phyloP scores from a whole-genome alignment of 129 eudicot species.

The Flaveria sonorensis region DNA sequence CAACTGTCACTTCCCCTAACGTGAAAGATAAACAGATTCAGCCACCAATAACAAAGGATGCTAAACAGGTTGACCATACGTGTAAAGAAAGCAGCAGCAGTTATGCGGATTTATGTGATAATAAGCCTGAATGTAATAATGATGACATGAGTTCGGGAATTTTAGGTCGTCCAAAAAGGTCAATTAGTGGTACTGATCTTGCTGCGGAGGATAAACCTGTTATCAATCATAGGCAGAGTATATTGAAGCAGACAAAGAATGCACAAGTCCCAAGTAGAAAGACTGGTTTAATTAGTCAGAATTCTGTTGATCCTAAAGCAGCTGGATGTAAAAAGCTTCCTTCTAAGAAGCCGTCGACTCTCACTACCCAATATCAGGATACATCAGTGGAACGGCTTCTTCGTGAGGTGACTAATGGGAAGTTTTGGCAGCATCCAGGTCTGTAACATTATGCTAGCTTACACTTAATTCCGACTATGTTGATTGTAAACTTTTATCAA shows the following conservation, averaged over 20 bases:
- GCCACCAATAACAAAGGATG: slow-evolving; percentile 44
- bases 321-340: slow-evolving; percentile 58
- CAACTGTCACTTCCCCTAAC: slow-evolving; percentile 55
- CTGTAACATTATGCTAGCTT: slow-evolving; percentile 13
- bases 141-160: slow-evolving; percentile 61
- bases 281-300: slow-evolving; percentile 56
- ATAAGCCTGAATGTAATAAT: slow-evolving; percentile 58
- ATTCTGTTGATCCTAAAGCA: slow-evolving; percentile 52
- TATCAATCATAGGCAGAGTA: slow-evolving; percentile 51
- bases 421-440: slow-evolving; percentile 98
- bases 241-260: slow-evolving; percentile 56
- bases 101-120: slow-evolving; percentile 62
- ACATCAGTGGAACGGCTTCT: slow-evolving; percentile 90
- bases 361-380: slow-evolving; percentile 62
- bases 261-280: slow-evolving; percentile 39
- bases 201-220: slow-evolving; percentile 48
- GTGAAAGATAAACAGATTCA: slow-evolving; percentile 73
- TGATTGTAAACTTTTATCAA: slow-evolving; percentile 36
- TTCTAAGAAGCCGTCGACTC: slow-evolving; percentile 62
- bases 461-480: slow-evolving; percentile 44
- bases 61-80: slow-evolving; percentile 52
- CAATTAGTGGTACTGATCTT: slow-evolving; percentile 60
- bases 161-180: slow-evolving; percentile 64
- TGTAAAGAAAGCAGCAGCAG: slow-evolving; percentile 53
- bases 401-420: slow-evolving; percentile 94